These are phyloP conservation scores for Telopea speciosissima DNA, from an alignment of 177 flowering plant genomes.

Conservation along the genomic window DNA sequence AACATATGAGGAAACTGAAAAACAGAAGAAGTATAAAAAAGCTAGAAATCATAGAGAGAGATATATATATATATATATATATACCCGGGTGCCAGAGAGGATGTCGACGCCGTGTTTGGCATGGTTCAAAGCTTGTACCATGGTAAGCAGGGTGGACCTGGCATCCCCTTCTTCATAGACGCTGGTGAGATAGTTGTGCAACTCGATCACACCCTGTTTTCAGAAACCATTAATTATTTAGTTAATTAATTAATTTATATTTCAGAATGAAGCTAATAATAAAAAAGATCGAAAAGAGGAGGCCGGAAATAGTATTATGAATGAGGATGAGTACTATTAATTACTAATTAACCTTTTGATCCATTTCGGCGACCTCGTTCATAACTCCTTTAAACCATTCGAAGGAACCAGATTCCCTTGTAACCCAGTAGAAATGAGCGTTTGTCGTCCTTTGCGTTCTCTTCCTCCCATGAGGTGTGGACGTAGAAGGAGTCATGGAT, in stretches of 20 bases:
- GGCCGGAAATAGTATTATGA: too few species aligned
- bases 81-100: constrained; percentile 87
- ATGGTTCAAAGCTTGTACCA: constrained; percentile 98
- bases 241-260: too few species aligned
- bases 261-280: too few species aligned
- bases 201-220: constrained; percentile 82
- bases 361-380: constrained; percentile 94
- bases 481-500: constrained; percentile 40
- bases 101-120: constrained; percentile 98
- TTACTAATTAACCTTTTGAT: constrained; percentile 54
- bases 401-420: constrained; percentile 86
- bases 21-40: not conserved
- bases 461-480: constrained; percentile 42
- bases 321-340: too few species aligned
- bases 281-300: too few species aligned
- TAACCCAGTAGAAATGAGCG: constrained; percentile 97
- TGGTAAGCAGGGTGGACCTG: constrained; percentile 84
- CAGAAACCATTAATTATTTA: not conserved
- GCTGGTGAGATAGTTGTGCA: constrained; percentile 95
- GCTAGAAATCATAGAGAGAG: too few species aligned
- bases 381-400: constrained; percentile 98
- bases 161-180: constrained; percentile 99
- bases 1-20: too few species aligned
- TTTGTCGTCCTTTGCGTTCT: constrained; percentile 48
- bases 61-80: too few species aligned